A percentile compares a stretch with the other conserved stretches of the same genome.
Conservation (phyloP, 371 early-diverging fungal genomes). For the Mortierella sp. region DNA sequence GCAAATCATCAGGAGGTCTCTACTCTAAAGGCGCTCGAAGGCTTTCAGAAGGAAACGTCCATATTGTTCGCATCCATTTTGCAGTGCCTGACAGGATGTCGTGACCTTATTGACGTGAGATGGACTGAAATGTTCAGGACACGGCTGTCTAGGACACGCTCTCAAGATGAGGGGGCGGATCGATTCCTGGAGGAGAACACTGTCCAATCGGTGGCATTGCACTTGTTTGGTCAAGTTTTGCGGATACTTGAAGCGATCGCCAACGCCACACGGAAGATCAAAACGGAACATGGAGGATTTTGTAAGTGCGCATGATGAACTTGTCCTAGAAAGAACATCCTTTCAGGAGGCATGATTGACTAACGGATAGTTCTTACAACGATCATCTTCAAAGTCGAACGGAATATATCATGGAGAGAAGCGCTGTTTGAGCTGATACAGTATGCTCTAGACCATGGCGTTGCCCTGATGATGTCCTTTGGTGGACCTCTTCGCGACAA, state of each 20-base stretch:
- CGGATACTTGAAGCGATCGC: constrained; percentile 12
- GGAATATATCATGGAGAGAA: constrained; percentile 28
- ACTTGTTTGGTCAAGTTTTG: constrained; percentile 29
- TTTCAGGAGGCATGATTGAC: no score
- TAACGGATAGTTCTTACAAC: no score
- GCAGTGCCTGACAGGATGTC: constrained; percentile 23
- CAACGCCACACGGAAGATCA: constrained; percentile 11
- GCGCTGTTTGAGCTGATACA: constrained; percentile 28
- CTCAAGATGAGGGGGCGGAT: neutral
- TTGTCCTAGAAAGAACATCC: no score
- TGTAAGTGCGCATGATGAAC: constrained; percentile 17
- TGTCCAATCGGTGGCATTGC: constrained; percentile 7
- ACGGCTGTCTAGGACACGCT: neutral
- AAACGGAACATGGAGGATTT: constrained; percentile 11
- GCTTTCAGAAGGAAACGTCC: constrained; percentile 35
- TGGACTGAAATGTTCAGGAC: neutral
- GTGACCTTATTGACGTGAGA: neutral
- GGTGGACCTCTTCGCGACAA: constrained; percentile 11
- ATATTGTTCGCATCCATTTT: constrained; percentile 22
- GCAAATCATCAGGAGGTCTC: neutral
- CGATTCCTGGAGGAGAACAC: constrained; percentile 9
- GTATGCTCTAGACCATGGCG: constrained; percentile 19
- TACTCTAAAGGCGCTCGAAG: constrained; percentile 10
- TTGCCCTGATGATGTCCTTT: constrained; percentile 17
- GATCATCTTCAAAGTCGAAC: constrained; percentile 10